phyloP scores from a whole-genome alignment of 2,329 filamentous ascomycete species.

The Penicillium thymicola region DNA sequence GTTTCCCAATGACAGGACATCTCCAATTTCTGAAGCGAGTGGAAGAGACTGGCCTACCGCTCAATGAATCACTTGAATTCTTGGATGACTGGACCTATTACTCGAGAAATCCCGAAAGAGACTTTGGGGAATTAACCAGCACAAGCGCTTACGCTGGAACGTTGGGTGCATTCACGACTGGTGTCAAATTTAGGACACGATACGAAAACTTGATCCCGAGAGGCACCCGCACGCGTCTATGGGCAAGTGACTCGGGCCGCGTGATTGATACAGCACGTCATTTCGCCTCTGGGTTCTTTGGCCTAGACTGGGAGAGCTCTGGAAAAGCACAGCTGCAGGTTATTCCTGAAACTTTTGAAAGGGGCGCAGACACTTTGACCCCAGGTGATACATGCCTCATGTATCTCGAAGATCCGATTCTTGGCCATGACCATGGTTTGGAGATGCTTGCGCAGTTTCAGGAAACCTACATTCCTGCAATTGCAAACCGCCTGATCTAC shows the following conservation, averaged over 20 bases:
- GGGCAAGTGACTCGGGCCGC: slow-evolving; percentile 54
- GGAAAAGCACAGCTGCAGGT: slow-evolving; percentile 46
- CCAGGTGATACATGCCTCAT: slow-evolving; percentile 49
- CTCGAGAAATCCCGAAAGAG: slow-evolving; percentile 41
- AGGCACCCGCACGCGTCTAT: slow-evolving; percentile 43
- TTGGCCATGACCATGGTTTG: slow-evolving; percentile 52
- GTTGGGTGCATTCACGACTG: slow-evolving; percentile 53
- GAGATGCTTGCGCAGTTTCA: slow-evolving; percentile 49
- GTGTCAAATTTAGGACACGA: slow-evolving; percentile 52
- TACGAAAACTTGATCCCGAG: slow-evolving; percentile 49
- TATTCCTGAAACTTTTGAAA: slow-evolving; percentile 52
- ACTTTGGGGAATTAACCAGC: slow-evolving; percentile 54
- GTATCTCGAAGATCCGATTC: slow-evolving; percentile 36
- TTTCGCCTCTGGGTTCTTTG: slow-evolving; percentile 56
- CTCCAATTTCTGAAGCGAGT: slow-evolving; percentile 49
- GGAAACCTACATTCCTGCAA: slow-evolving; percentile 46
- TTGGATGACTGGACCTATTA: slow-evolving; percentile 56
- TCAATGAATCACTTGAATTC: slow-evolving; percentile 54
- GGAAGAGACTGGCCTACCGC: slow-evolving; percentile 36
- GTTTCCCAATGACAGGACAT: slow-evolving; percentile 37
- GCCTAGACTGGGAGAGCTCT: slow-evolving; percentile 44
- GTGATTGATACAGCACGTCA: slow-evolving; percentile 57
- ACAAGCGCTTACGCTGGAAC: slow-evolving; percentile 57
- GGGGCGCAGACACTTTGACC: slow-evolving; percentile 55
- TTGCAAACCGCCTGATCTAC: slow-evolving; percentile 43